Evolutionary conservation across 1,284 basidiomycete species (phyloP).

Genomic region (Apiotrichum domesticum): DNA sequence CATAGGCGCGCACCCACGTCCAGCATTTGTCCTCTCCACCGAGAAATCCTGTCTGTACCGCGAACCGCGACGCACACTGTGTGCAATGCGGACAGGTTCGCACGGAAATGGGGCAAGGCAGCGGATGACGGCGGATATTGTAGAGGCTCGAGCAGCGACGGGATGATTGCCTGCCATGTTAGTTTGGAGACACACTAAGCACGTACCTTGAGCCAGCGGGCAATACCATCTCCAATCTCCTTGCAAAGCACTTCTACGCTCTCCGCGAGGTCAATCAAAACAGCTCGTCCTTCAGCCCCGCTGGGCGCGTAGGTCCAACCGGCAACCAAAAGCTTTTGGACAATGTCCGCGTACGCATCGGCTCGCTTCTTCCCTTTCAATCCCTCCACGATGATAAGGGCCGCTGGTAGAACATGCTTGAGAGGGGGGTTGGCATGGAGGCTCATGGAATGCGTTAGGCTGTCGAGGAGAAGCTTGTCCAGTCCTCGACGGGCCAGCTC

Average conservation of each 20-base stretch:
- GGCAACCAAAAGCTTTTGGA: constrained; percentile 31
- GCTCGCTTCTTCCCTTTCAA: constrained; percentile 25
- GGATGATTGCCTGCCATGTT: constrained; percentile 34
- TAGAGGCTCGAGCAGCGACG: constrained; percentile 37
- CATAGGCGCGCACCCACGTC: constrained; percentile 33
- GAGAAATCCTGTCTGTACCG: constrained; percentile 23
- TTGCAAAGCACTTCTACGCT: constrained; percentile 30
- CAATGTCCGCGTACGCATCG: constrained; percentile 28
- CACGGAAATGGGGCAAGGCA: constrained; percentile 27
- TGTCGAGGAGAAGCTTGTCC: constrained; percentile 33
- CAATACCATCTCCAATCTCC: constrained; percentile 31
- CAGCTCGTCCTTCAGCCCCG: constrained; percentile 31
- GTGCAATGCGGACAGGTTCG: constrained; percentile 38
- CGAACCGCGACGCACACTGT: constrained; percentile 21
- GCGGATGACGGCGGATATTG: constrained; percentile 33
- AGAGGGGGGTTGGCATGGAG: constrained; percentile 37
- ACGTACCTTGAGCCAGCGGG: constrained; percentile 44
- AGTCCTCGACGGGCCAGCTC: constrained; percentile 39
- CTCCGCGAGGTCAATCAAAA: constrained; percentile 29
- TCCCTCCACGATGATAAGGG: constrained; percentile 15
- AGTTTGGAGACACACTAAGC: background rate
- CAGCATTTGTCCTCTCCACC: constrained; percentile 45
- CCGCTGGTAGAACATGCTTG: constrained; percentile 23
- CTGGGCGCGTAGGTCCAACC: constrained; percentile 41
- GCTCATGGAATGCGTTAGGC: constrained; percentile 38